Conservation (phyloP, 768 basidiomycete species). For the Thelephora ganbajun region DNA sequence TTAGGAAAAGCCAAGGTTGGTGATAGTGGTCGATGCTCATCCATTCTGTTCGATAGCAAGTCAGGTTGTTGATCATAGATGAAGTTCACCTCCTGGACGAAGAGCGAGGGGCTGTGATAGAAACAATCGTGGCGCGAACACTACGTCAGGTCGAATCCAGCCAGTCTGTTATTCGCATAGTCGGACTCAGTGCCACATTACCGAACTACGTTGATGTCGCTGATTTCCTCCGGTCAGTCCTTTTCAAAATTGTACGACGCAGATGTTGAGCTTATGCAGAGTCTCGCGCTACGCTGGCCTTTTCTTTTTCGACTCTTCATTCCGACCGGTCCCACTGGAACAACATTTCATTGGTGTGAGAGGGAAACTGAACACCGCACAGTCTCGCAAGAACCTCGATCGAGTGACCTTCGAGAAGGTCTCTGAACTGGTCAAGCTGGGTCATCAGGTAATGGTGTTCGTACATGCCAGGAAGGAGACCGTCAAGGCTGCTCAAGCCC, state of each 20-base stretch:
- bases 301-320: constrained; percentile 97
- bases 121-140: constrained; percentile 94
- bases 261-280: constrained; percentile 23
- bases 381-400: constrained; percentile 78
- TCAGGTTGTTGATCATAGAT: constrained; percentile 93
- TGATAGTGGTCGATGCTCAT: background rate
- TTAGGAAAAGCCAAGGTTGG: background rate
- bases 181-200: constrained; percentile 90
- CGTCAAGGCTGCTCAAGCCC: constrained; percentile 73
- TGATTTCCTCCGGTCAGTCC: constrained; percentile 71
- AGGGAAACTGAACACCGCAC: constrained; percentile 68
- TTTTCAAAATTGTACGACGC: background rate
- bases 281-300: constrained; percentile 78
- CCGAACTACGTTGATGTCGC: constrained; percentile 97
- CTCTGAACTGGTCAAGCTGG: constrained; percentile 69
- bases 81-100: constrained; percentile 96
- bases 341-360: constrained; percentile 93
- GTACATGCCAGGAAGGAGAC: constrained; percentile 98
- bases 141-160: constrained; percentile 94
- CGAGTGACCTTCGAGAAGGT: constrained; percentile 84
- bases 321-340: constrained; percentile 90
- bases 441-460: constrained; percentile 99
- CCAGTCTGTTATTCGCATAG: constrained; percentile 91
- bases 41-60: constrained; percentile 34
- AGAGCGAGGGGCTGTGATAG: constrained; percentile 95